Conservation (phyloP, 2,329 filamentous ascomycete species). For the Tolypocladium album region DNA sequence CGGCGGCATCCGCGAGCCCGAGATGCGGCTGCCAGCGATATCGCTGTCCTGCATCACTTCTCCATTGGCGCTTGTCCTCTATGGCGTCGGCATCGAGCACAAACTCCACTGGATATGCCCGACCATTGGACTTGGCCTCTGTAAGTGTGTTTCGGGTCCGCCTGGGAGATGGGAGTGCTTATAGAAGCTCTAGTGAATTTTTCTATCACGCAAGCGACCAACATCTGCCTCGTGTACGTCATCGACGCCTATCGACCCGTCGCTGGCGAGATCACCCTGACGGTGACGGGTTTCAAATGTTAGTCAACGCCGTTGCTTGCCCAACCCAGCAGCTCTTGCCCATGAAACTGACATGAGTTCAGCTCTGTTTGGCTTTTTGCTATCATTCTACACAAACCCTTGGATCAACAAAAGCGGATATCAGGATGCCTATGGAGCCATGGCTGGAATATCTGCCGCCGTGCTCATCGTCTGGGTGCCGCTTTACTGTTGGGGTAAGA, state of each 20-base stretch:
- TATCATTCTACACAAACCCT: slow-evolving; percentile 50
- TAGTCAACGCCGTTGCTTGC: slow-evolving; percentile 6
- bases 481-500: slow-evolving; percentile 40
- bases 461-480: slow-evolving; percentile 37
- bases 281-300: slow-evolving; percentile 45
- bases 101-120: slow-evolving; percentile 43
- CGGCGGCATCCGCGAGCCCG: slow-evolving; percentile 44
- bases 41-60: slow-evolving; percentile 38
- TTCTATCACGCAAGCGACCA: slow-evolving; percentile 43
- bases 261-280: slow-evolving; percentile 42
- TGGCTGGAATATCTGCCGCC: slow-evolving; percentile 41
- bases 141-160: slow-evolving; percentile 21
- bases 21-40: slow-evolving; percentile 48
- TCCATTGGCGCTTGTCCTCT: slow-evolving; percentile 32
- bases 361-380: slow-evolving; percentile 45
- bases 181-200: slow-evolving; percentile 33
- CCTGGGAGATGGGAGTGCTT: not conserved
- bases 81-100: slow-evolving; percentile 35
- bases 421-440: slow-evolving; percentile 38
- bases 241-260: slow-evolving; percentile 48
- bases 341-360: not conserved
- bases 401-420: slow-evolving; percentile 43
- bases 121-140: slow-evolving; percentile 40
- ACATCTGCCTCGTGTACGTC: slow-evolving; percentile 44
- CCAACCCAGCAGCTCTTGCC: not conserved